These are phyloP conservation scores for Friedmanniomyces simplex DNA, from an alignment of 495 filamentous ascomycete species.

Conservation along the genomic window DNA sequence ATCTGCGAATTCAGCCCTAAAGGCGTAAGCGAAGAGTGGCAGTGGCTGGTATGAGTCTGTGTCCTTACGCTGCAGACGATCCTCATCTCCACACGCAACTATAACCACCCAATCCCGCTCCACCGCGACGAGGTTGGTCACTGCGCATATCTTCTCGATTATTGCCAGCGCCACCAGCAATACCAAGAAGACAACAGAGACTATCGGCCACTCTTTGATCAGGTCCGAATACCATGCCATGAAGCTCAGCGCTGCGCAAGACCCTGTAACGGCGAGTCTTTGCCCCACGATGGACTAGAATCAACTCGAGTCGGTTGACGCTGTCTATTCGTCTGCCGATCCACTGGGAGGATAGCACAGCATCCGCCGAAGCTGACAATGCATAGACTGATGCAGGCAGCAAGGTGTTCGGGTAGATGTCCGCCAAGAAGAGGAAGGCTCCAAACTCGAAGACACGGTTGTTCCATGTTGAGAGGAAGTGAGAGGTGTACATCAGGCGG, in stretches of 20 bases:
- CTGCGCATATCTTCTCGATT: constrained; percentile 44
- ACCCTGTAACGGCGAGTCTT: constrained; percentile 4
- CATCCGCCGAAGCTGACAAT: constrained; percentile 27
- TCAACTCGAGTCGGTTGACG: constrained; percentile 11
- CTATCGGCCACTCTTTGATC: background rate
- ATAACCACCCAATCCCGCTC: constrained; percentile 55
- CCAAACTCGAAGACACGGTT: constrained; percentile 58
- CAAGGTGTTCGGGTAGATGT: constrained; percentile 26
- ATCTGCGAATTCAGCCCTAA: constrained; percentile 45
- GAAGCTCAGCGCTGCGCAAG: constrained; percentile 9
- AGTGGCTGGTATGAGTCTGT: background rate
- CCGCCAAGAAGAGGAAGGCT: constrained; percentile 50
- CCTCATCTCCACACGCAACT: constrained; percentile 33
- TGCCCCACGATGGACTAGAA: constrained; percentile 16
- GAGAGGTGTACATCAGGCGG: constrained; percentile 43
- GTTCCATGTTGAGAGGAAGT: constrained; percentile 62
- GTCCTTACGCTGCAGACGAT: constrained; percentile 25
- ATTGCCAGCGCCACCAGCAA: constrained; percentile 35
- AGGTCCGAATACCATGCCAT: constrained; percentile 26
- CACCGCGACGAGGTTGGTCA: constrained; percentile 50
- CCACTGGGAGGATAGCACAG: constrained; percentile 14
- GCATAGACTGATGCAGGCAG: constrained; percentile 23
- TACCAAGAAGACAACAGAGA: background rate
- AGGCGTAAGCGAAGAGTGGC: constrained; percentile 37
- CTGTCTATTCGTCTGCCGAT: constrained; percentile 17